Base-by-base conservation (phyloP, 2,329 filamentous ascomycete genomes). In the Ophiocordyceps unilateralis region DNA sequence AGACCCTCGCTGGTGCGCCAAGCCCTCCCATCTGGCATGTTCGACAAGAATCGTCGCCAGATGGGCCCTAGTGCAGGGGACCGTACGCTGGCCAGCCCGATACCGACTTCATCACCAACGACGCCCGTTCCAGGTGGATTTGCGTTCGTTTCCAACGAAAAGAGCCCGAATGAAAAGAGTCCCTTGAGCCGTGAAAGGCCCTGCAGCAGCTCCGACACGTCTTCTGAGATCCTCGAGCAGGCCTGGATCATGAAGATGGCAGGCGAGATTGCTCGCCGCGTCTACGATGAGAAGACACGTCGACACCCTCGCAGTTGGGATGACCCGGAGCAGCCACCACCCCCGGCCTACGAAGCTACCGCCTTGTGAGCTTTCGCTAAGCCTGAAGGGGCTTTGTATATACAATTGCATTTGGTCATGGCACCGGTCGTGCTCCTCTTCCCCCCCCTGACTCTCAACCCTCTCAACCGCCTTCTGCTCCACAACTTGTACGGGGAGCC, bases 241-340 rank as follows among this genome's bases (percentile, higher is more conserved):
- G 84, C 83, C 3, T 91, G 84, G 83, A 82, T 91, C 63, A 78
- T 81, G 66, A 91, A 94, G 66, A 91, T 98, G 76, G 88, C 89
- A 5, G 81, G 80, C 49, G 91, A 96, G 60, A 89, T 96, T 53
- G 86, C 87, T 30, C 70, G 79, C 41, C 81, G 85, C 44, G 86
- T 93, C 49, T 84, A 89, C 50, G 84, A 94, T 51, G 84, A 94
- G 63, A 91, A 94, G 62, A 66, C 69, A 43, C 65, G 68, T 30
- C 48, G 46, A 36, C 53, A 55, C 42, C 50, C 45, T 38, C 50
- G 53, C 44, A 44, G 46, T 17, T 62, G 59, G 59, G 72, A 69
- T 37, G 72, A 76, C 45, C 62, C 66, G 43, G 70, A 78, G 47
- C 70, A 75, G 40, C 58, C 64, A 5, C 75, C 76, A 6, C 76